phyloP scores from a whole-genome alignment of 352 stramenopile genomes.

The Ochromonadaceae sp. region DNA sequence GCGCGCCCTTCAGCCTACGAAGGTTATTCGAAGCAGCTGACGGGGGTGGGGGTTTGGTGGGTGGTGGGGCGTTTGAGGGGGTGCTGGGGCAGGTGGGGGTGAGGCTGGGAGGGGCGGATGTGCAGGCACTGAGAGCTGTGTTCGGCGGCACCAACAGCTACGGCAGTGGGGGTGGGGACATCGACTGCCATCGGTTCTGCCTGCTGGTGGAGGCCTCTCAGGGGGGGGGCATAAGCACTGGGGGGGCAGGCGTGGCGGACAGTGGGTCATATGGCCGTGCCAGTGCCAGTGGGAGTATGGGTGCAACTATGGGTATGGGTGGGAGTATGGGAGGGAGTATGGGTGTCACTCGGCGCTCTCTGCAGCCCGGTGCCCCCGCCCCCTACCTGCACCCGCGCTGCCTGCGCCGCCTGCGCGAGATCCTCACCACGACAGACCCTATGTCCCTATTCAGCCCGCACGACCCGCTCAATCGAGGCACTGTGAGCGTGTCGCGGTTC shows the following conservation, averaged over 20 bases:
- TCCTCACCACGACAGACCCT: not conserved
- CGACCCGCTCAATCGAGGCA: not conserved
- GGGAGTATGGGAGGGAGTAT: no score
- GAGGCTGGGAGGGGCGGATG: not conserved
- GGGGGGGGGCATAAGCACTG: no score
- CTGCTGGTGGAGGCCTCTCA: not conserved
- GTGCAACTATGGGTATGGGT: no score
- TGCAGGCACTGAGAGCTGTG: not conserved
- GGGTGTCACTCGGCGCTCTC: no score
- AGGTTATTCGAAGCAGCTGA: not conserved
- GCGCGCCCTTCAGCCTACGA: not conserved
- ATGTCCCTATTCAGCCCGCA: not conserved
- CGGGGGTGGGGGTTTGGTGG: not conserved
- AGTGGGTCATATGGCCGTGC: no score
- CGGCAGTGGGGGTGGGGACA: not conserved
- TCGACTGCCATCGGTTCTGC: slow-evolving; percentile 2
- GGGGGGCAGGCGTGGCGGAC: no score
- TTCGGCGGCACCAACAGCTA: not conserved
- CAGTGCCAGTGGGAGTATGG: no score
- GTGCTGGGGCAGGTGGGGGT: not conserved
- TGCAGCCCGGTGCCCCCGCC: no score
- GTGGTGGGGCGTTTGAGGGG: not conserved
- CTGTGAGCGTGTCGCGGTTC: no score
- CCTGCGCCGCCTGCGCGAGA: not conserved
- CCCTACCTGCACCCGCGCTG: not conserved